Base-by-base conservation (phyloP, 495 filamentous ascomycete species). In the Amorphotheca resinae region DNA sequence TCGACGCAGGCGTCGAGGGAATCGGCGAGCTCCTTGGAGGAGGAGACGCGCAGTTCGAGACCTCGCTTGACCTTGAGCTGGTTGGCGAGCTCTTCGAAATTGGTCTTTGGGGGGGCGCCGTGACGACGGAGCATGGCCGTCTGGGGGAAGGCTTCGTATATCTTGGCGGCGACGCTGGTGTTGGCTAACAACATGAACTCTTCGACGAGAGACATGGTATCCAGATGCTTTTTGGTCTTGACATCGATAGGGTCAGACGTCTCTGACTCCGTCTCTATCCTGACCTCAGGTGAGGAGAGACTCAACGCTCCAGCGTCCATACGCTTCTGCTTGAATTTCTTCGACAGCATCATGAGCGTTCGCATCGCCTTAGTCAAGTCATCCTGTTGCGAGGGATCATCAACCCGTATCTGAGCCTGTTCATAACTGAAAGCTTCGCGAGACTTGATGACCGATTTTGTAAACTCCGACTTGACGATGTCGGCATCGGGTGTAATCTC, bases 151-250 rank as follows among this genome's bases (percentile, higher is more conserved):
- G 86, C 75, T 39, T 79, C 70, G 64, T 89, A 84, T 52, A 93
- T 85, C 55, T 84, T 93, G 30, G 74, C 65, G 5, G 87, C 91
- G 18, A 98, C 91, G 46, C 77, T 84, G 57, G 84, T 94, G 63
- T 96, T 98, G 67, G 93, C 91, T 56, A 96, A 84, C 55, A 96
- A 72, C 91, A 98, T 98, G 69, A 98, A 96, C 54, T 98, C 91
- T 56, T 98, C 91, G 18, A 98, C 91, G 5, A 98, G 72, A 18
- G 88, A 95, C 68, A 95, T 96, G 42, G 91, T 98, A 54, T 85
- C 86, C n/a, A 96, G 76, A 45, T 83, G 74, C 42, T 85, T 69
- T 60, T 96, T 98, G 1, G 86, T 93, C 66, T 95, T 86, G 48
- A 99, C 81, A 56, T 99, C 93, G 40, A 94, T 79, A 0, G 91